A percentile compares a stretch with the other conserved stretches of the same genome.
Evolutionary conservation across 306 rosid species (phyloP).

Genomic region (Casuarina glauca): DNA sequence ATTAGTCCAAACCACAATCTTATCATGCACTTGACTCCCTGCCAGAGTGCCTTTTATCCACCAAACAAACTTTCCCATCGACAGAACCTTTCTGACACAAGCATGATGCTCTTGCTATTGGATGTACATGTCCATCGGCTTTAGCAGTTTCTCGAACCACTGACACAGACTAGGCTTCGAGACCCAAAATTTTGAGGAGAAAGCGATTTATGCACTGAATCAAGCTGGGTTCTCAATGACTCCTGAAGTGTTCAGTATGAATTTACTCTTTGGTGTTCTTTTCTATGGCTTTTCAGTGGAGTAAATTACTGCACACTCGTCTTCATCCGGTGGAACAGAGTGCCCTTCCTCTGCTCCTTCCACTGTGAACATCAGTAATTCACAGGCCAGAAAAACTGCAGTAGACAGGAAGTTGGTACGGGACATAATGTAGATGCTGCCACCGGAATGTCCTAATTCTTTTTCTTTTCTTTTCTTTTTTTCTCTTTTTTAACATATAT

Average conservation of each 20-base stretch:
- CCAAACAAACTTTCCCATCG: constrained; percentile 30
- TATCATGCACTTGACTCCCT: constrained; percentile 44
- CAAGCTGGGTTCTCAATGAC: background rate
- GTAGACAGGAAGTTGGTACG: constrained; percentile 4
- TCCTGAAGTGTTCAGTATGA: background rate
- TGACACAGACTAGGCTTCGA: too few species aligned
- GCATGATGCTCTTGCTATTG: constrained; percentile 23
- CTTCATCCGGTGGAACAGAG: background rate
- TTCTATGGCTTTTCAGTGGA: too few species aligned
- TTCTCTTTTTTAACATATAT: too few species aligned
- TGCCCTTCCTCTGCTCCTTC: background rate
- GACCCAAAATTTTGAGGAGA: too few species aligned
- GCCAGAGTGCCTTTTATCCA: constrained; percentile 53
- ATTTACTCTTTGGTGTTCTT: too few species aligned
- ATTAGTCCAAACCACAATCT: constrained; percentile 50
- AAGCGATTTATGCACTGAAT: background rate
- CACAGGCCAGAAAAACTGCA: background rate
- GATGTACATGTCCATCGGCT: background rate
- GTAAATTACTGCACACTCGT: background rate
- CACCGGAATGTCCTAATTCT: constrained; percentile 10
- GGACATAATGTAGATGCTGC: constrained; percentile 5
- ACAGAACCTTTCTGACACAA: constrained; percentile 16
- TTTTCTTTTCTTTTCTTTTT: too few species aligned
- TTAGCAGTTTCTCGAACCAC: background rate
- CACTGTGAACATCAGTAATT: background rate